Conservation (phyloP, 208 protist species). For the Leishmania tarentolae region DNA sequence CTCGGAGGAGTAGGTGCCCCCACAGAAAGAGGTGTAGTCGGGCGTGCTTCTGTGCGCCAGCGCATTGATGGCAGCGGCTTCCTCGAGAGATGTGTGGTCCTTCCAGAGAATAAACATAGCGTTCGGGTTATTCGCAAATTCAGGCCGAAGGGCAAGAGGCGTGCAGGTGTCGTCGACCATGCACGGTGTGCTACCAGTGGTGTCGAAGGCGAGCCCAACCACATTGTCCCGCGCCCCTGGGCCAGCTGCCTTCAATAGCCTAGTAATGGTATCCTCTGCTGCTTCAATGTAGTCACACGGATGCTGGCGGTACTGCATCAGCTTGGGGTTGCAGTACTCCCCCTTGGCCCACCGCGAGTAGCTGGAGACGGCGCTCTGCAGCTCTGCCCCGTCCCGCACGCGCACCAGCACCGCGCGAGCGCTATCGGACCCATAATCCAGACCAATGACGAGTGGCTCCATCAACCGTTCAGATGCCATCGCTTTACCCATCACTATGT, state of each 20-base stretch:
- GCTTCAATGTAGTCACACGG: slow-evolving; percentile 60
- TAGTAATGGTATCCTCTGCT: slow-evolving; percentile 39
- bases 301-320: slow-evolving; percentile 58
- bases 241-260: slow-evolving; percentile 23
- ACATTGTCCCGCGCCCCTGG: slow-evolving; percentile 17
- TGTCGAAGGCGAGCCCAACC: slow-evolving; percentile 53
- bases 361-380: slow-evolving; percentile 34
- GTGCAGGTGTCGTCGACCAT: slow-evolving; percentile 46
- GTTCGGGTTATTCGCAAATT: slow-evolving; percentile 53
- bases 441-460: slow-evolving; percentile 45
- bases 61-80: slow-evolving; percentile 49
- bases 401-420: slow-evolving; percentile 53
- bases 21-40: slow-evolving; percentile 64
- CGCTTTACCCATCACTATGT: too few species aligned
- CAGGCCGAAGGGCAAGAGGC: slow-evolving; percentile 36
- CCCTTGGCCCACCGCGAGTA: slow-evolving; percentile 49
- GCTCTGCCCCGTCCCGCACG: slow-evolving; percentile 43
- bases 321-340: slow-evolving; percentile 39
- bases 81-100: slow-evolving; percentile 58
- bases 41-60: slow-evolving; percentile 39
- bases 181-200: slow-evolving; percentile 57
- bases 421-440: slow-evolving; percentile 63
- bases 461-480: not conserved
- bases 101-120: slow-evolving; percentile 77
- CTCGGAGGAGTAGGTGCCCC: slow-evolving; percentile 61